Evolutionary conservation across 192 early-diverging fungal species (phyloP).

Genomic region (Chytriomyces sp.): DNA sequence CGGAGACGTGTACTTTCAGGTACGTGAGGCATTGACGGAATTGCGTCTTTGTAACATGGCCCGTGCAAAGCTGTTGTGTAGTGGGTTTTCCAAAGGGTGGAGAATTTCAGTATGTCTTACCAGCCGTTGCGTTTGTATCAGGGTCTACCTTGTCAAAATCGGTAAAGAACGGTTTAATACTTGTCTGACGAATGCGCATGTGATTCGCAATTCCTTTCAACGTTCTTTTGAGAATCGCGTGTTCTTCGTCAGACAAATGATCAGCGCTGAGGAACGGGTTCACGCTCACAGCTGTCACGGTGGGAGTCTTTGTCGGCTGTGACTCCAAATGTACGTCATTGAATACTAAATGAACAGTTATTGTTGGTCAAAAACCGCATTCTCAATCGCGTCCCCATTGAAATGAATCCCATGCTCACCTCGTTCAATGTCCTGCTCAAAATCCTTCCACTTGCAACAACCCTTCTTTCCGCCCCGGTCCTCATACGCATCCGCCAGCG

Average conservation of each 20-base stretch:
- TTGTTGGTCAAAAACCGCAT: neutral
- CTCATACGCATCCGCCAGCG: conserved; percentile 48
- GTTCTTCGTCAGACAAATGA: conserved; percentile 41
- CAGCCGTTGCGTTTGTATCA: neutral
- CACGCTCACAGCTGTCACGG: conserved; percentile 11
- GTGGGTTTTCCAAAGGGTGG: neutral
- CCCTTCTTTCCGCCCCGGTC: conserved; percentile 36
- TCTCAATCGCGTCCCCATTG: neutral
- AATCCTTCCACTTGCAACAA: conserved; percentile 55
- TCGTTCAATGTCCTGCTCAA: conserved; percentile 54
- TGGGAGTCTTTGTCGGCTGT: conserved; percentile 44
- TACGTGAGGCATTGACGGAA: conserved; percentile 59
- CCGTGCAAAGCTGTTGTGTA: conserved; percentile 50
- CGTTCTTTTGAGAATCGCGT: conserved; percentile 31
- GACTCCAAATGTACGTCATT: conserved; percentile 51
- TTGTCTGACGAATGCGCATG: conserved; percentile 49
- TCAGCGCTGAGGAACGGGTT: conserved; percentile 42
- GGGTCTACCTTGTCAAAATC: conserved; percentile 59
- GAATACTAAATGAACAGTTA: conserved; percentile 42
- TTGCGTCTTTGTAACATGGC: conserved; percentile 58
- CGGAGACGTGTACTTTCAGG: conserved; percentile 48
- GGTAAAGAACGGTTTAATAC: conserved; percentile 62
- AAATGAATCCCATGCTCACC: conserved; percentile 36
- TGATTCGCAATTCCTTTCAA: conserved; percentile 48
- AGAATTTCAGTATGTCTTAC: neutral